Evolutionary conservation across 306 rosid genomes (phyloP).

Genomic region (Cicer judaicum): DNA sequence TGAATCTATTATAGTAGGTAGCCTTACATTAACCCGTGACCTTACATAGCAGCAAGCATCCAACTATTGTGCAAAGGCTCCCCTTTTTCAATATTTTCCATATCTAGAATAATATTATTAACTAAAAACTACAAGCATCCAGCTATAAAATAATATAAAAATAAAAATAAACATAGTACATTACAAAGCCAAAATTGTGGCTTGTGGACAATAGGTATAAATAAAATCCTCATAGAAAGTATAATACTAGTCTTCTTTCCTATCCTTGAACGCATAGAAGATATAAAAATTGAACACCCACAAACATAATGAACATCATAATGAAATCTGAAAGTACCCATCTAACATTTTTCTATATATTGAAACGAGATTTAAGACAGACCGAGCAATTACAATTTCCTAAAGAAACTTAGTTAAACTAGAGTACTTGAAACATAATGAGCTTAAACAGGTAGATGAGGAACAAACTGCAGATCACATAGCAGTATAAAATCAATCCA

Average conservation of each 20-base stretch:
- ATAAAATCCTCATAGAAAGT: not conserved
- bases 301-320: slow-evolving; percentile 23
- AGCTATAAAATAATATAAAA: not conserved
- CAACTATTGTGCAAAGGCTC: not conserved
- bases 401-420: slow-evolving; percentile 46
- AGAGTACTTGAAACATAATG: slow-evolving; percentile 34
- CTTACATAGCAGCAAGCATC: not conserved
- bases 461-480: slow-evolving; percentile 44
- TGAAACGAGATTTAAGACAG: slow-evolving; percentile 35
- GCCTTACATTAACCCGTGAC: not conserved
- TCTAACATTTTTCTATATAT: slow-evolving; percentile 46
- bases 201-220: not conserved
- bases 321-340: slow-evolving; percentile 40
- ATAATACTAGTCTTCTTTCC: slow-evolving; percentile 8
- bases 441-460: slow-evolving; percentile 31
- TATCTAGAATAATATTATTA: not conserved
- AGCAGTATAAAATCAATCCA: slow-evolving; percentile 32
- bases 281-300: slow-evolving; percentile 13
- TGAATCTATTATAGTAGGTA: slow-evolving; percentile 3
- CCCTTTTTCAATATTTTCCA: not conserved
- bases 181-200: slow-evolving; percentile 5
- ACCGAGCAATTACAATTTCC: slow-evolving; percentile 50
- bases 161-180: not conserved
- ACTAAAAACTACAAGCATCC: not conserved
- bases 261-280: not conserved